These are phyloP conservation scores for Rhypophila decipiens DNA, from an alignment of 495 filamentous ascomycete species.

Conservation along the genomic window DNA sequence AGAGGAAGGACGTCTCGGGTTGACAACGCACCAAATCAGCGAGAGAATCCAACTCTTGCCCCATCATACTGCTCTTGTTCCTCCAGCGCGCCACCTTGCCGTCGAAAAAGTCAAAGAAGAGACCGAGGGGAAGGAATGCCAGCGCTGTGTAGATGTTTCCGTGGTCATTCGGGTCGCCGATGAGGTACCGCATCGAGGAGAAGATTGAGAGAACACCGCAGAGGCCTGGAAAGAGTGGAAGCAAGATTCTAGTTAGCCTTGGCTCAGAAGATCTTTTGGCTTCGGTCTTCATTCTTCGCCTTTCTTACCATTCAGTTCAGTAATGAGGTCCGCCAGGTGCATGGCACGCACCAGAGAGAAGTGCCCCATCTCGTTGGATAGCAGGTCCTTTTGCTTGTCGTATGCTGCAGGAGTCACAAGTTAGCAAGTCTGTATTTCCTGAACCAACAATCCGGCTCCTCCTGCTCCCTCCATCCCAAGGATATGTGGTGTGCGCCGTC, in stretches of 20 bases:
- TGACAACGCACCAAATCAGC: constrained; percentile 71
- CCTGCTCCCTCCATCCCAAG: too few species aligned
- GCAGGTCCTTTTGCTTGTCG: constrained; percentile 82
- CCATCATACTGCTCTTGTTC: constrained; percentile 93
- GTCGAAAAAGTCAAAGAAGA: constrained; percentile 99
- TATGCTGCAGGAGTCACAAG: constrained; percentile 41
- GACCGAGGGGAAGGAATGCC: constrained; percentile 80
- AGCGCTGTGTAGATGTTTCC: constrained; percentile 73
- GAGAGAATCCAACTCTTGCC: constrained; percentile 95
- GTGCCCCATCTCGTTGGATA: constrained; percentile 69
- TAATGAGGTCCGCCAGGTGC: constrained; percentile 92
- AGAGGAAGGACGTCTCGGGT: too few species aligned
- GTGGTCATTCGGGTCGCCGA: constrained; percentile 61
- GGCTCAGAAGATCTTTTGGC: too few species aligned
- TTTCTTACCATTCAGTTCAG: constrained; percentile 80
- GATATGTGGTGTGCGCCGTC: too few species aligned
- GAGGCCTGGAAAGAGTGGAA: constrained; percentile 45
- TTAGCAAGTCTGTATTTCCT: constrained; percentile 1
- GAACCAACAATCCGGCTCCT: too few species aligned
- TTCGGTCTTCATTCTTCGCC: too few species aligned
- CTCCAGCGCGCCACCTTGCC: constrained; percentile 94
- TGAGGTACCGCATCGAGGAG: constrained; percentile 89
- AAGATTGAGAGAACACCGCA: constrained; percentile 91
- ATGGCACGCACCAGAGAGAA: constrained; percentile 65
- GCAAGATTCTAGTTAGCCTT: too few species aligned